Base-by-base conservation (phyloP, 176 grass and related monocot genomes). In the Elymus sibiricus region DNA sequence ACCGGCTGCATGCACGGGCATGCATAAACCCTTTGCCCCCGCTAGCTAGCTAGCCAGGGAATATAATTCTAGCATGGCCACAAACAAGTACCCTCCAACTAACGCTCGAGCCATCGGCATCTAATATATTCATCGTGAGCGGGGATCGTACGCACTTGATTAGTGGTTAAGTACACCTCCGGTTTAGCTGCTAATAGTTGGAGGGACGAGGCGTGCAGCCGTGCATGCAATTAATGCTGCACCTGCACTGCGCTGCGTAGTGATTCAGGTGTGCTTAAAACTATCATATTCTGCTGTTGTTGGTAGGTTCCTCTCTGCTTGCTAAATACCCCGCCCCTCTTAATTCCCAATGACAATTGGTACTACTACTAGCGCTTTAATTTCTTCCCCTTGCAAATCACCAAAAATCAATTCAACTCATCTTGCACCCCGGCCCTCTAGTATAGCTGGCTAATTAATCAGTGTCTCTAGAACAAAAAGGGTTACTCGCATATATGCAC, bases 61-160 rank as follows among this genome's bases (percentile, higher is more conserved):
- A 88, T 88, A 85, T 91, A 82, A 70, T 64, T 62, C 24, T 49
- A 40, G 49, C 68, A 67, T 74, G 65, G 32, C 68, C 75, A 87
- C 61, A 58, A 88, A 85, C 89, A 91, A 71, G 85, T 85, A 91
- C 90, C 77, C 86, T 85, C 77, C 90, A 88, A 85, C 90, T 70
- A 88, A 84, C 90, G 25, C 82, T 67, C 35, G 35, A 47, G 78
- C 44, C 26, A 64, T 61, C 46, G 7, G 42, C 27, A 13, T 64
- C 24, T 49, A 31, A 29, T 59, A 86, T 72, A 55, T 60, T 79
- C 67, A 68, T 79, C 67, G 34, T 55, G 44, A 70, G 4, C 39
- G 39, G 53, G 53, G 53, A 22, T 58, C 53, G 10, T 21, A 14
- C 32, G 42, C 46, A 65, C 59, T 77, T 21, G 22, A 84, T 65